Conservation (phyloP, 257 asterid species). For the Ilex aquifolium region DNA sequence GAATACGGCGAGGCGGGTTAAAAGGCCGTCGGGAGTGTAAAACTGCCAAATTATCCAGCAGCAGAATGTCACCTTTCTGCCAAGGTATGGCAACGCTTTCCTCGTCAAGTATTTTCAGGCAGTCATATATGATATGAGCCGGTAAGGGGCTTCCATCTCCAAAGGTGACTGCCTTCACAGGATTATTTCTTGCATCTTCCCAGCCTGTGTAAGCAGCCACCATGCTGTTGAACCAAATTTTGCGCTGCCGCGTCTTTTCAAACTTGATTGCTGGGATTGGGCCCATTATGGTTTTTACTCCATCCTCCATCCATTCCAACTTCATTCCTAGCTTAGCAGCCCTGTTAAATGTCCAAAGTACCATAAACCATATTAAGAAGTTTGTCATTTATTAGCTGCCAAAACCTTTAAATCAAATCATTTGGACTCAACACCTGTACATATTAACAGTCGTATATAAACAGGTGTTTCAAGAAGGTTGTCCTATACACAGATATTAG, state of each 20-base stretch:
- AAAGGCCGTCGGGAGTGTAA: conserved; percentile 78
- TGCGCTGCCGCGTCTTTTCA: conserved; percentile 49
- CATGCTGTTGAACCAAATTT: conserved; percentile 89
- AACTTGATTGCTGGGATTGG: conserved; percentile 74
- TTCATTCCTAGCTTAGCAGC: conserved; percentile 78
- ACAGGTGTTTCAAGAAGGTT: not conserved
- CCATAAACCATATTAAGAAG: no score
- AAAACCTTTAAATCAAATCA: not conserved
- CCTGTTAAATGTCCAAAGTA: conserved; percentile 22
- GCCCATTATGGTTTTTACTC: conserved; percentile 69
- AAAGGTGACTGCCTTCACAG: conserved; percentile 71
- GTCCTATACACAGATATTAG: no score
- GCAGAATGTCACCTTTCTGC: conserved; percentile 63
- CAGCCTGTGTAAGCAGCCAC: conserved; percentile 88
- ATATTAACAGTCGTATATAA: not conserved
- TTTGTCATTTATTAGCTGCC: not conserved
- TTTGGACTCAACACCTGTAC: not conserved
- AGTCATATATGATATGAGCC: conserved; percentile 45
- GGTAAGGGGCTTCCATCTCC: conserved; percentile 76
- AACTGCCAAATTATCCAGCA: conserved; percentile 79
- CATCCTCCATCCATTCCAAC: conserved; percentile 72
- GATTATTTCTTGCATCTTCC: conserved; percentile 70
- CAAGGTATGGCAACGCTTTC: conserved; percentile 79
- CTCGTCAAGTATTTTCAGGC: conserved; percentile 59
- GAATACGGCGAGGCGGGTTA: conserved; percentile 65